phyloP scores from a whole-genome alignment of 2,329 filamentous ascomycete genomes.

The Aureobasidium uvarum region DNA sequence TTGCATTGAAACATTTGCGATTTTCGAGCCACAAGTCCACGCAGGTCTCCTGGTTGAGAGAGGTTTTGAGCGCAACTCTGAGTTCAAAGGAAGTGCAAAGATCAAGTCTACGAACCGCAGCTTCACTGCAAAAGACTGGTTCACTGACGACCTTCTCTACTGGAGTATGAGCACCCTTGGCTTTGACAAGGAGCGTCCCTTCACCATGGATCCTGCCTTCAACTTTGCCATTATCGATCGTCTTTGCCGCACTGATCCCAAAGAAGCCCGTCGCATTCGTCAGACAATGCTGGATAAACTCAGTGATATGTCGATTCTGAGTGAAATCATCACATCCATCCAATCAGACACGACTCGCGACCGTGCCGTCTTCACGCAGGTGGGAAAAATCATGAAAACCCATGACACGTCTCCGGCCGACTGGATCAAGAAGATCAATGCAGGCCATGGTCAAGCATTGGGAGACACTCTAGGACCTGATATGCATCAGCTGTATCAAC shows the following conservation, averaged over 20 bases:
- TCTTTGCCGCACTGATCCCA: neutral
- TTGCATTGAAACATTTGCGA: neutral
- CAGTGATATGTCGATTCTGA: conserved; percentile 3
- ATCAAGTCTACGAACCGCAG: neutral
- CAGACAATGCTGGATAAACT: neutral
- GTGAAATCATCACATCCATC: neutral
- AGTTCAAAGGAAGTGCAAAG: neutral
- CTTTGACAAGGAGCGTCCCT: neutral
- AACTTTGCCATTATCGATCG: conserved; percentile 3
- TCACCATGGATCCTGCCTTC: conserved; percentile 6
- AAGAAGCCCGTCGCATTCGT: neutral
- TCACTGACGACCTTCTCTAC: conserved; percentile 8
- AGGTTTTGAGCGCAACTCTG: conserved; percentile 4
- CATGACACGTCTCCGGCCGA: neutral
- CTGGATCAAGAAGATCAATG: conserved; percentile 13
- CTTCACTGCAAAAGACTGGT: neutral
- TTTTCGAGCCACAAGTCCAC: neutral
- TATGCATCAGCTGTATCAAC: neutral
- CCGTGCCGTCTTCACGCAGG: neutral
- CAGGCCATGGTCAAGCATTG: neutral
- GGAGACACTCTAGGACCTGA: neutral
- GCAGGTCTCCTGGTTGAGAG: neutral
- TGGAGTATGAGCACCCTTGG: neutral
- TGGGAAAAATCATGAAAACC: neutral
- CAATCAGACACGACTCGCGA: conserved; percentile 3